Conservation (phyloP, 2,329 filamentous ascomycete genomes). For the Trematosphaeria pertusa region DNA sequence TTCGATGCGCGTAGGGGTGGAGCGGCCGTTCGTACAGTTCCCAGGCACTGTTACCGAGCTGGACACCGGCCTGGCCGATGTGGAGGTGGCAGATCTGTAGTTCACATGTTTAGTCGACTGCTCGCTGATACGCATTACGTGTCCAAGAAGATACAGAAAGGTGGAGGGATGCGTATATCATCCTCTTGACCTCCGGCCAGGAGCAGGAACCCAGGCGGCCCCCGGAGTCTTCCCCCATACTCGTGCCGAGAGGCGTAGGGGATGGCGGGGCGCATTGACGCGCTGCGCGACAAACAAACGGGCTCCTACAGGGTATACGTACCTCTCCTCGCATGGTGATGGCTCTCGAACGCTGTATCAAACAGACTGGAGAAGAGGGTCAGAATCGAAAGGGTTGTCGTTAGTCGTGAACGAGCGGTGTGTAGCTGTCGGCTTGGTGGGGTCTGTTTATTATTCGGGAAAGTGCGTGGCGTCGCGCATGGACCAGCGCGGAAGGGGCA, state of each 20-base stretch:
- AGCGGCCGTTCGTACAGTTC: constrained; percentile 67
- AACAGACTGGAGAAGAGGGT: constrained; percentile 38
- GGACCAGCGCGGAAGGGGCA: constrained; percentile 1
- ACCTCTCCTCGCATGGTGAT: constrained; percentile 52
- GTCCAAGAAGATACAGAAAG: too few relatives aligned
- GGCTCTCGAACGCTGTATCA: constrained; percentile 37
- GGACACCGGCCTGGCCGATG: constrained; percentile 74
- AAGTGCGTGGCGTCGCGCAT: background rate
- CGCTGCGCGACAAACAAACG: too few relatives aligned
- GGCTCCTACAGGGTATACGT: too few relatives aligned
- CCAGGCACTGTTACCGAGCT: constrained; percentile 78
- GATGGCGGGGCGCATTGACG: too few relatives aligned
- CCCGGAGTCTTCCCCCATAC: too few relatives aligned
- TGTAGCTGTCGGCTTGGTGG: too few relatives aligned
- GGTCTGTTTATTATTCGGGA: constrained; percentile 1
- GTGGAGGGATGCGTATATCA: too few relatives aligned
- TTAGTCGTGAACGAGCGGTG: too few relatives aligned
- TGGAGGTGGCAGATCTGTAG: constrained; percentile 69
- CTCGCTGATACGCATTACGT: background rate
- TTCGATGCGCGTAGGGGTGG: constrained; percentile 10
- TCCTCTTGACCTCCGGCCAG: too few relatives aligned
- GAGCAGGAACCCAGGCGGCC: too few relatives aligned
- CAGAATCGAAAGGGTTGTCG: background rate
- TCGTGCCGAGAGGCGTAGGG: too few relatives aligned
- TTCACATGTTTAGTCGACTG: constrained; percentile 10